Conservation (phyloP, 805 yeast species). For the Saccharomycopsis babjevae region DNA sequence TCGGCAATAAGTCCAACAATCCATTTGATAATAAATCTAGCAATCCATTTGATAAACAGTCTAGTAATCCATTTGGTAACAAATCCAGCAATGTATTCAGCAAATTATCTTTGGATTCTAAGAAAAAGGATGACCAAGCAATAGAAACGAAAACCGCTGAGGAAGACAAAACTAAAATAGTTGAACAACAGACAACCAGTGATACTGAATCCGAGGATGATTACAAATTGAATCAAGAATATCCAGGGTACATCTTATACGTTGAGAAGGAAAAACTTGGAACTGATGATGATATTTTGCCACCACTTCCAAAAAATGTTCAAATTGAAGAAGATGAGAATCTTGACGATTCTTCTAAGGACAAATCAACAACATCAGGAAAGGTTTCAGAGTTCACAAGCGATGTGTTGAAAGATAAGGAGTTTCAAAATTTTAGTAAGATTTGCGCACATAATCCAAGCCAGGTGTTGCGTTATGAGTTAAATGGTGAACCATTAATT, state of each 20-base stretch:
- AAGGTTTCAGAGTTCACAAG: slow-evolving; percentile 34
- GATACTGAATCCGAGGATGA: slow-evolving; percentile 15
- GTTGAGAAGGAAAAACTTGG: slow-evolving; percentile 64
- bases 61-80: slow-evolving; percentile 33
- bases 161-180: slow-evolving; percentile 16
- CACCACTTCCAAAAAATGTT: slow-evolving; percentile 39
- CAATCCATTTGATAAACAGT: slow-evolving; percentile 25
- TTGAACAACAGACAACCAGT: slow-evolving; percentile 22
- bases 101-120: not conserved
- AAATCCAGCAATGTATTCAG: slow-evolving; percentile 22
- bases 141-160: not conserved
- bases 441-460: slow-evolving; percentile 71
- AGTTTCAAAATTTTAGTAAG: slow-evolving; percentile 70
- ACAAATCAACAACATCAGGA: not conserved
- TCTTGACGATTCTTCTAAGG: slow-evolving; percentile 25
- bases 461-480: slow-evolving; percentile 79
- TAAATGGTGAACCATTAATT: slow-evolving; percentile 68
- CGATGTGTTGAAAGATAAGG: slow-evolving; percentile 57
- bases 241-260: slow-evolving; percentile 57
- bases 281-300: slow-evolving; percentile 34
- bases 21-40: slow-evolving; percentile 25
- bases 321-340: slow-evolving; percentile 45
- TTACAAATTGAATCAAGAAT: slow-evolving; percentile 31
- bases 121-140: not conserved
- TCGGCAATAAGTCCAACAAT: slow-evolving; percentile 10